Conservation (phyloP, 2,329 filamentous ascomycete species). For the Leptodontidium sp. region DNA sequence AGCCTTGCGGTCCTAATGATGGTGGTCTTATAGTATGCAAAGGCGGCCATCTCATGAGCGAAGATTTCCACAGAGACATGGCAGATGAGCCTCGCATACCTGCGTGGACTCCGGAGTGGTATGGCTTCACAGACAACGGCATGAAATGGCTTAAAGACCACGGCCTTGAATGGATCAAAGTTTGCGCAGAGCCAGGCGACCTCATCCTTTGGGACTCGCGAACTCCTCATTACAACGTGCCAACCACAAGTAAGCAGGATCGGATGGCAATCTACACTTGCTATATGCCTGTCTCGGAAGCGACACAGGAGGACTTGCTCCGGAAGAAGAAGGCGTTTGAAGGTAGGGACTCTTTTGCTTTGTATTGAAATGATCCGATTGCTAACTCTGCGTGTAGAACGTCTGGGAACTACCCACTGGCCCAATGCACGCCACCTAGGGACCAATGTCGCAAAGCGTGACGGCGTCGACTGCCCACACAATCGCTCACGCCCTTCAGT, state of each 20-base stretch:
- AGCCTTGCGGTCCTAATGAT: conserved; percentile 46
- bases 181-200: conserved; percentile 53
- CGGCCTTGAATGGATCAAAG: conserved; percentile 51
- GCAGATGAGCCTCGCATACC: conserved; percentile 17
- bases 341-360: conserved; percentile 29
- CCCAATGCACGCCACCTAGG: conserved; percentile 48
- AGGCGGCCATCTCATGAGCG: conserved; percentile 43
- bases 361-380: background rate
- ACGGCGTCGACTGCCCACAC: conserved; percentile 39
- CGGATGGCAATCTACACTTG: conserved; percentile 48
- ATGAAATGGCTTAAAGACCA: conserved; percentile 53
- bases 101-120: conserved; percentile 22
- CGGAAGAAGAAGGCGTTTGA: conserved; percentile 54
- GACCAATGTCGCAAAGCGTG: conserved; percentile 45
- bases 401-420: conserved; percentile 54
- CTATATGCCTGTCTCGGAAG: conserved; percentile 52
- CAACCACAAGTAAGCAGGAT: conserved; percentile 37
- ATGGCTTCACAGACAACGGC: conserved; percentile 38
- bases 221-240: conserved; percentile 54
- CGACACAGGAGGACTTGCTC: conserved; percentile 51
- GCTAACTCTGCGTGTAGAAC: background rate
- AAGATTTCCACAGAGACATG: conserved; percentile 41
- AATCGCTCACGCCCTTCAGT: conserved; percentile 4
- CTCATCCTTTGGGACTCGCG: conserved; percentile 56
- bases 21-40: conserved; percentile 47